Evolutionary conservation across 306 rosid species (phyloP), one percentile per base, ranked within the genome.

Genomic region (Casuarina equisetifolia): DNA sequence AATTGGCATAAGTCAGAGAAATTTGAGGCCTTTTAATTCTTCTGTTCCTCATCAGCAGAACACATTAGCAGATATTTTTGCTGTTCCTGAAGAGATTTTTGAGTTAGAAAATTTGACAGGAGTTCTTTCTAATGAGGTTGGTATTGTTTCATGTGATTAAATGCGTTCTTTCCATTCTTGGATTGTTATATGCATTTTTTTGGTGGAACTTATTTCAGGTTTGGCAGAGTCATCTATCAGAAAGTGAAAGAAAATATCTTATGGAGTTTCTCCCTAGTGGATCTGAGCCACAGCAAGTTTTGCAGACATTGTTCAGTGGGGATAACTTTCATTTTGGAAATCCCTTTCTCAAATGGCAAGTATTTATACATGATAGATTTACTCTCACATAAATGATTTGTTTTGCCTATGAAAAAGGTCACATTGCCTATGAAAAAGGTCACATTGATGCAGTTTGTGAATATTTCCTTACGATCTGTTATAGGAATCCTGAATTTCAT

Each of bases 81-180:
- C 87, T 71, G 69, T 92, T 74, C 98, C 98, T 69, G 81, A 67
- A 70, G 96, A 91, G 83, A 86, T 92, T 78, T 92, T 89, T 80
- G 85, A 80, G 71, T 75, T 90, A 86, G 88, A 90, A 83, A 83
- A 88, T 81, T 82, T 92, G 79, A 84, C 82, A 69, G 93, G 86
- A 42, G 92, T 92, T 81, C 97, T 95, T 76, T 88, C 97, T 0
- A 81, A 79, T 57, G 97, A 92, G 97, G 99, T 95, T 86, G 80
- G 74, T 61, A 76, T 42, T 38, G 48, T 76, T 55, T 72, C 57
- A 72, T 76, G 69, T 74, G 69, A 64, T 52, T 52, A 68, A 44
- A 50, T 69, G 63, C 32, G 32, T 71, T 66, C 20, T 49, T 59
- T 68, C 11, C 36, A 35, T 35, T 79, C 54, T 17, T 16, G 55